A percentile compares a stretch with the other conserved stretches of the same genome.
These are phyloP conservation scores for Chaetomiaceae sp. DNA, from an alignment of 2,329 filamentous ascomycete genomes.

Conservation along the genomic window DNA sequence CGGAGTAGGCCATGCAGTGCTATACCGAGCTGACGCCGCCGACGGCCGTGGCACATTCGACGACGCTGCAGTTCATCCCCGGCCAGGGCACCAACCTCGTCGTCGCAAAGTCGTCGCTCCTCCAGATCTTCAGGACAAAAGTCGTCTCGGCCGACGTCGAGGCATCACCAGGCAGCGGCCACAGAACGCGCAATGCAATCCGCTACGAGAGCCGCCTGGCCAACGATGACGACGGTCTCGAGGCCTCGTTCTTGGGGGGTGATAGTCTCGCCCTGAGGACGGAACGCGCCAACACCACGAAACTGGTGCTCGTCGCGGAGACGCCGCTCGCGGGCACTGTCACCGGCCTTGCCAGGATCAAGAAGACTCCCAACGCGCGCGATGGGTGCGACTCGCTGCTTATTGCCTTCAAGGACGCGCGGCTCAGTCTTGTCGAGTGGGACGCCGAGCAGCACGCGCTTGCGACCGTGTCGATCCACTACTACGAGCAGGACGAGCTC, in stretches of 20 bases:
- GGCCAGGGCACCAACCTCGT: conserved; percentile 75
- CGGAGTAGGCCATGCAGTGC: conserved; percentile 68
- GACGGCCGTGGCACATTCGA: conserved; percentile 85
- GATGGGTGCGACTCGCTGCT: conserved; percentile 80
- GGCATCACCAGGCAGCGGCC: conserved; percentile 19
- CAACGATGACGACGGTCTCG: conserved; percentile 57
- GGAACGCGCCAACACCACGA: conserved; percentile 61
- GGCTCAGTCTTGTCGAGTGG: conserved; percentile 91
- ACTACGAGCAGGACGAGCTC: conserved; percentile 92
- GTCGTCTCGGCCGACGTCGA: conserved; percentile 59
- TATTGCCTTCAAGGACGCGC: conserved; percentile 81
- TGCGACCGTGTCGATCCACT: conserved; percentile 90
- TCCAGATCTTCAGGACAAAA: conserved; percentile 82
- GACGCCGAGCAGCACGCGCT: conserved; percentile 73
- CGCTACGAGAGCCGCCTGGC: conserved; percentile 47
- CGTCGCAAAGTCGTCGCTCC: conserved; percentile 83
- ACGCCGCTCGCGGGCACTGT: conserved; percentile 78
- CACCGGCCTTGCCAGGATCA: conserved; percentile 74
- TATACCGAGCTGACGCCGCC: conserved; percentile 94
- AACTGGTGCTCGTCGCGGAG: conserved; percentile 79
- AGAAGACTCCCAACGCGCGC: conserved; percentile 61
- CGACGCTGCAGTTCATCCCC: conserved; percentile 71
- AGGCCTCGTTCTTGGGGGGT: conserved; percentile 59
- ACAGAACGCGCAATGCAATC: conserved; percentile 38
- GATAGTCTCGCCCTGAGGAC: conserved; percentile 56